These are phyloP conservation scores for Lactarius sp. DNA, from an alignment of 768 basidiomycete species.

Conservation along the genomic window DNA sequence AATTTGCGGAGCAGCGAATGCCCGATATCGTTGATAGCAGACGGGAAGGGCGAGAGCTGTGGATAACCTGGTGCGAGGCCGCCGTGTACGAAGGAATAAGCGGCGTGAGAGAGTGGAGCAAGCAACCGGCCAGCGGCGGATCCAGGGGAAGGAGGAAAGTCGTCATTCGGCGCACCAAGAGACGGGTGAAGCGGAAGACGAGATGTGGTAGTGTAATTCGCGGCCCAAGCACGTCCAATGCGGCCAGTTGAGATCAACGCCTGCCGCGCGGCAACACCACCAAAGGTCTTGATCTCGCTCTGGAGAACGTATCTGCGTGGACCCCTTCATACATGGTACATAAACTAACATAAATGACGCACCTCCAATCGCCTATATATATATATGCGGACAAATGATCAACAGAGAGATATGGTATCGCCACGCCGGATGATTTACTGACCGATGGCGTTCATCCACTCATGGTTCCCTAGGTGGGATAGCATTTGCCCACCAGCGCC, in stretches of 20 bases:
- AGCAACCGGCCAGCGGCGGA: constrained; percentile 25
- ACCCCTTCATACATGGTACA: not conserved
- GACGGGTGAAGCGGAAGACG: constrained; percentile 76
- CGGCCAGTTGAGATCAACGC: constrained; percentile 68
- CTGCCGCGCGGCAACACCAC: constrained; percentile 63
- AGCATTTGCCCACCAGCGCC: constrained; percentile 66
- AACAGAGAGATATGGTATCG: not conserved
- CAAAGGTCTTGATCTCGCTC: constrained; percentile 80
- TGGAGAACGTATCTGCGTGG: constrained; percentile 72
- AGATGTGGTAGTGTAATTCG: constrained; percentile 77
- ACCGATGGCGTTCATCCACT: constrained; percentile 92
- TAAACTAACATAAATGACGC: constrained; percentile 20
- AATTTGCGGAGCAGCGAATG: constrained; percentile 64
- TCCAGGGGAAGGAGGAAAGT: constrained; percentile 43
- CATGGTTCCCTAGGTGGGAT: constrained; percentile 88
- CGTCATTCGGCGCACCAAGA: constrained; percentile 61
- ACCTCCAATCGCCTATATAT: constrained; percentile 81
- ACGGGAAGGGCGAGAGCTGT: constrained; percentile 76
- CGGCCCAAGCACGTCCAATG: constrained; percentile 78
- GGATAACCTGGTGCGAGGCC: constrained; percentile 77
- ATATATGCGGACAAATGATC: constrained; percentile 19
- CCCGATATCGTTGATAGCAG: constrained; percentile 73
- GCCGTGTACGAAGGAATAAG: constrained; percentile 91
- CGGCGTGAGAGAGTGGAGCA: constrained; percentile 62
- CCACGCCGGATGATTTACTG: constrained; percentile 17